A percentile compares a stretch with the other conserved stretches of the same genome.
These are phyloP conservation scores for Panus rudis DNA, from an alignment of 768 basidiomycete species.

Conservation along the genomic window DNA sequence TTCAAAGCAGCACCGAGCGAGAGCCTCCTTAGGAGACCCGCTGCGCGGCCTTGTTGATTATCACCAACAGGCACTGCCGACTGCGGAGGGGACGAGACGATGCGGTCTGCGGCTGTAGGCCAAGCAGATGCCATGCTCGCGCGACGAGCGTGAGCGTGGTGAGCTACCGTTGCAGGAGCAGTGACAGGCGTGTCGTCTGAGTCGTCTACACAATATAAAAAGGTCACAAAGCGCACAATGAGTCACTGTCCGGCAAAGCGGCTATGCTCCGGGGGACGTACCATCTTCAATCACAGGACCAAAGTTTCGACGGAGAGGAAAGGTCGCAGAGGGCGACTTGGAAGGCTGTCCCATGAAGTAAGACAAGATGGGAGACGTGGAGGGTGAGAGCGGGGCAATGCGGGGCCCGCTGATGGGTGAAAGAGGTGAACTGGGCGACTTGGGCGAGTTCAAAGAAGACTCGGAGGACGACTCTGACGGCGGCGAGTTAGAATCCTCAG, in stretches of 20 bases:
- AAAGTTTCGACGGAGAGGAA: constrained; percentile 52
- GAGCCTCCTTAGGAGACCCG: constrained; percentile 66
- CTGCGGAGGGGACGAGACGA: constrained; percentile 34
- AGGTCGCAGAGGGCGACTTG: constrained; percentile 40
- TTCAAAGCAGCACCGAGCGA: constrained; percentile 59
- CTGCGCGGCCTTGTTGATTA: constrained; percentile 54
- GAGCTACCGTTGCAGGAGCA: constrained; percentile 1
- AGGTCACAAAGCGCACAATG: no score
- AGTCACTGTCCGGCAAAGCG: no score
- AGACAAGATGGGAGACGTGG: constrained; percentile 63
- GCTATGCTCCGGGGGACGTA: no score
- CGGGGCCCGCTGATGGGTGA: constrained; percentile 40
- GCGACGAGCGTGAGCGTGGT: constrained; percentile 34
- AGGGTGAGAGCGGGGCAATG: constrained; percentile 44
- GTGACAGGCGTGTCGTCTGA: constrained; percentile 13
- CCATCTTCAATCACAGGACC: constrained; percentile 60
- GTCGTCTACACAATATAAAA: no score
- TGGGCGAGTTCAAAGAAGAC: constrained; percentile 44
- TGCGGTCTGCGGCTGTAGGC: constrained; percentile 42
- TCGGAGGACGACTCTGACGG: constrained; percentile 45
- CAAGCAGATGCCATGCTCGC: constrained; percentile 41
- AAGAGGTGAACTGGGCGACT: constrained; percentile 37
- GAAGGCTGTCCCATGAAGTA: constrained; percentile 63
- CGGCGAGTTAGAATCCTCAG: constrained; percentile 25
- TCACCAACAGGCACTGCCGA: constrained; percentile 34